Evolutionary conservation across 352 stramenopile genomes (phyloP).

Genomic region (Elongisporangium senticosum): DNA sequence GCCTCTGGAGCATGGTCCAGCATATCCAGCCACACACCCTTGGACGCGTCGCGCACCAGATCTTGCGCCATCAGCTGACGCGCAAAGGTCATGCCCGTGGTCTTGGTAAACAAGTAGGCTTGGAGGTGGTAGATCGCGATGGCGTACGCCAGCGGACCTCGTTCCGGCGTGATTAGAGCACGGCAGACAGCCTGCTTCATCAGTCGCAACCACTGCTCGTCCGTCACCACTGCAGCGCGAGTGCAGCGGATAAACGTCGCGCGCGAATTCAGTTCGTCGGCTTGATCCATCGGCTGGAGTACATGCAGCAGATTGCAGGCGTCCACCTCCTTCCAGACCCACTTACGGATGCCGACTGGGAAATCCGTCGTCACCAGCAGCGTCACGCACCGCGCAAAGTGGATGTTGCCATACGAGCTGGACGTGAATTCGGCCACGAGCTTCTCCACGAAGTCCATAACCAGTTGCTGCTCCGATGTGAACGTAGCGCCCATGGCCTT

Average conservation of each 20-base stretch:
- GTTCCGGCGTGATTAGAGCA: slow-evolving; percentile 21
- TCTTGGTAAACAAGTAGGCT: slow-evolving; percentile 43
- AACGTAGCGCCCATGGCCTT: slow-evolving; percentile 18
- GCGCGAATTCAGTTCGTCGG: slow-evolving; percentile 8
- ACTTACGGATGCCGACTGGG: slow-evolving; percentile 43
- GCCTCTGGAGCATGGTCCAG: slow-evolving; percentile 17
- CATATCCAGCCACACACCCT: slow-evolving; percentile 43
- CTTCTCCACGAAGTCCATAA: slow-evolving; percentile 63
- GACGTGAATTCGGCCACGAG: slow-evolving; percentile 63
- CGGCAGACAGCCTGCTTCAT: slow-evolving; percentile 46
- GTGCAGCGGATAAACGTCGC: slow-evolving; percentile 37
- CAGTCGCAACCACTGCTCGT: slow-evolving; percentile 37
- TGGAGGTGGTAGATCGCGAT: slow-evolving; percentile 56
- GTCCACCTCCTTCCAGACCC: slow-evolving; percentile 67
- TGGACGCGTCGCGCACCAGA: slow-evolving; percentile 20
- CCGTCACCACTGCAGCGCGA: slow-evolving; percentile 11
- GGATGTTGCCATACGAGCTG: slow-evolving; percentile 56
- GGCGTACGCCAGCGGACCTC: slow-evolving; percentile 48
- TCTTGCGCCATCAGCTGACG: slow-evolving; percentile 47
- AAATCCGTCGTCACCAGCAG: slow-evolving; percentile 58
- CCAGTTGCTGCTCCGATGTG: slow-evolving; percentile 41
- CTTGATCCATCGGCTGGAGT: slow-evolving; percentile 29
- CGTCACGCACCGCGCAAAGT: slow-evolving; percentile 61
- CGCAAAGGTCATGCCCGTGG: slow-evolving; percentile 27
- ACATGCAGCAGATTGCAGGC: slow-evolving; percentile 44